Evolutionary conservation across 192 early-diverging fungal genomes (phyloP), one percentile per base, ranked within the genome.

Genomic region (Podila clonocystis): DNA sequence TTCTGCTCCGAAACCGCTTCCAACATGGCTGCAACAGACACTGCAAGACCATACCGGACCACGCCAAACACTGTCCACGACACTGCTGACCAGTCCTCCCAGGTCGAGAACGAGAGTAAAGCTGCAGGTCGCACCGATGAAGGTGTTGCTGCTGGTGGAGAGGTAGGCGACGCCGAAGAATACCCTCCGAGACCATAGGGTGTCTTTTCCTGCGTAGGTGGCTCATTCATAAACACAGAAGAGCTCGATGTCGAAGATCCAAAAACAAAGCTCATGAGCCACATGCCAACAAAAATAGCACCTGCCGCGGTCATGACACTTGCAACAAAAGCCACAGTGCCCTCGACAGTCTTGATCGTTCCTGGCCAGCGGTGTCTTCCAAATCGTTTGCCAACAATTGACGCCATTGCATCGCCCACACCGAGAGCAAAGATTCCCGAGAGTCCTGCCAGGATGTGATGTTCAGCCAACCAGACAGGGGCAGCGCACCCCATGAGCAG

Each of bases 1-100:
- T 99, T 99, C 85, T 99, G 97, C 61, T 89, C 91, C 2, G 96
- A 94, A 62, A 93, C 84, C 4, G 95, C 96, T 72, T 98, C 96
- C 24, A 98, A 79, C 70, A 94, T 70, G 2, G 86, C 95, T 82
- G 89, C 59, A 30, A 82, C 63, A 3, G 82, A 78, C 19, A 77
- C 68, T 6, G 68, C 66, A 8, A 78, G 58, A 11, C 75, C 68
- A 65, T 76, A 72, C 58, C 67, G 66, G 66, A 84, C 45, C 26
- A 74, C 61, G 6, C 70, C 65, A 72, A 45, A 70, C 38, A 83
- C 22, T 22, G 69, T 52, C 59, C 71, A 74, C 49, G 63, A 58
- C 26, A 80, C 77, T 22, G 77, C 65, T 29, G 75, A 82, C 69
- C 78, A 72, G 50, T 72, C 70, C 19, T 73, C 73, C 63, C 70